Base-by-base conservation (phyloP, 805 yeast genomes). In the Metschnikowia dekortorum region DNA sequence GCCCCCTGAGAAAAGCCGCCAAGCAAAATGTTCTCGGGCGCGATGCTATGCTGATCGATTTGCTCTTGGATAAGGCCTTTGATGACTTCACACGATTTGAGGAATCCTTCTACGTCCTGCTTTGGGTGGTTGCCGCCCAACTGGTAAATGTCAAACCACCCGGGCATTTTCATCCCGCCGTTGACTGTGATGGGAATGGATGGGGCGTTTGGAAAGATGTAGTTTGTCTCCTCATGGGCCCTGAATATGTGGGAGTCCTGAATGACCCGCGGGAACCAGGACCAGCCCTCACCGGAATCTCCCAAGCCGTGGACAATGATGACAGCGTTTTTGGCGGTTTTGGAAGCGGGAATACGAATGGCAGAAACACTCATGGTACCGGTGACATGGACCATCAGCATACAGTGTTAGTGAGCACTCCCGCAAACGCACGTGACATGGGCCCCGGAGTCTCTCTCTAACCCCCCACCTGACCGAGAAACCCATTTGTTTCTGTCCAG, bases 1-100 rank as follows among this genome's bases (percentile, higher is more conserved):
- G 89, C 95, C 49, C 99, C 99, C 69, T 94, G 99, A 4, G 95
- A 85, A 64, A 94, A 94, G 0, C 99, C 99, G 34, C 98, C 98
- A 50, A 94, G 73, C n/a, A 94, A 72, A 43, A 94, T 86, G 47
- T 86, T 80, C 14, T 81, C 81, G 0, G 85, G 73, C 4, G 80
- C 75, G 34, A 87, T 77, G 8, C 85, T 81, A 46, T 64, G 52
- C 6, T 60, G 58, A 8, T 77, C 79, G 13, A 79, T 70, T 56
- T 84, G 82, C 49, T 81, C 82, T 18, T 76, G 64, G 39, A 86
- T 73, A 55, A 76, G 69, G 1, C 59, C 58, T 46, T 76, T 71
- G 26, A 85, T 70, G 3, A 67, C 58, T 1, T 75, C 73, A 41
- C 82, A 69, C 10, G 83, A 71, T 47, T 71, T 70, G 58, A 80